Percentiles rank a stretch among this genome's conserved stretches.
Evolutionary conservation across 2,329 filamentous ascomycete genomes (phyloP).

Genomic region (Trematosphaeria pertusa): DNA sequence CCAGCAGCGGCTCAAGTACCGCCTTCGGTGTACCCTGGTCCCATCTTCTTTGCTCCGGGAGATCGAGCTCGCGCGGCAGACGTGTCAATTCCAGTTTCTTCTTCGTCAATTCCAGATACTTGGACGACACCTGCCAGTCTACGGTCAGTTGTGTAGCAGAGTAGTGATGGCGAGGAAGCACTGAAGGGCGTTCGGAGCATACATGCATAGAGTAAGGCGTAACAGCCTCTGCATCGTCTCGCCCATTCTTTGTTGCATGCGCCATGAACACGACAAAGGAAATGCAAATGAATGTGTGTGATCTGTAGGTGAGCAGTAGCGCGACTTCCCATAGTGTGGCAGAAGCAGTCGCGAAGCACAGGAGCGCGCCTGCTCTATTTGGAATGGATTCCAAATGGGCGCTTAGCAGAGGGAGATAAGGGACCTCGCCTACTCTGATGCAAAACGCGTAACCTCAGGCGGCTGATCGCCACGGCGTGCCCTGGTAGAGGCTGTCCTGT

Average conservation of each 20-base stretch:
- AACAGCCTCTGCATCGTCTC: slow-evolving; percentile 19
- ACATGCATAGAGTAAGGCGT: slow-evolving; percentile 45
- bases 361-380: neutral
- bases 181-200: slow-evolving; percentile 16
- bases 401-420: slow-evolving; percentile 12
- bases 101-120: slow-evolving; percentile 71
- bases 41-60: slow-evolving; percentile 59
- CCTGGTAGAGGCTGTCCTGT: too few species aligned
- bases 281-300: too few species aligned
- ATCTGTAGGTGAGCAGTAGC: too few species aligned
- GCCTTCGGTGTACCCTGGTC: slow-evolving; percentile 64
- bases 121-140: slow-evolving; percentile 64
- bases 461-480: too few species aligned
- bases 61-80: slow-evolving; percentile 64
- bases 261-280: too few species aligned
- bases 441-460: too few species aligned
- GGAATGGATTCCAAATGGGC: slow-evolving; percentile 3
- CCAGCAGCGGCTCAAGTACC: slow-evolving; percentile 68
- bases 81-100: slow-evolving; percentile 72
- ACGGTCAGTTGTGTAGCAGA: too few species aligned
- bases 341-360: too few species aligned
- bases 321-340: too few species aligned
- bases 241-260: slow-evolving; percentile 9
- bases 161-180: too few species aligned
- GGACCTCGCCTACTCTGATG: slow-evolving; percentile 17